Base-by-base conservation (phyloP, 306 rosid genomes). In the Trichosanthes truncata region DNA sequence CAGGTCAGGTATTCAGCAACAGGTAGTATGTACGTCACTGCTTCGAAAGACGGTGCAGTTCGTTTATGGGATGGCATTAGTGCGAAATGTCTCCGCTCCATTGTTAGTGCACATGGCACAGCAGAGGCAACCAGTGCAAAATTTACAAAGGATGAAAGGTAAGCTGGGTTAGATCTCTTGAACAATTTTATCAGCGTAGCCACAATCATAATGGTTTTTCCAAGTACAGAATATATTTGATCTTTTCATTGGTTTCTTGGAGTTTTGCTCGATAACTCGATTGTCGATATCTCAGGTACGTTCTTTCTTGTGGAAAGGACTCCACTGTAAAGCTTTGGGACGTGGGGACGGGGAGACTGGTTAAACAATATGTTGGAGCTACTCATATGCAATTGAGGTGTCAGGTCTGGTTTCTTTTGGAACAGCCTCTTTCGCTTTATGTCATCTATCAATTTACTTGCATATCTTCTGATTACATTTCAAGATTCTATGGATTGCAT, bases 251-350 rank as follows among this genome's bases (percentile, higher is more conserved):
- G 29, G 74, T 38, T 67, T 66, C 15, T 33, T 35, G 49, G 26
- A 66, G 48, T 38, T 66, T 4, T 38, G 26, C 11, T 69, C 35
- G 41, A 41, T 41, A 55, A 43, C 55, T 69, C 12, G 5, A 65
- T 56, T 41, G 74, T 78, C 31, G 15, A 65, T 49, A 82, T 82
- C 86, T 77, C 80, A 94, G 98, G 93, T 92, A 85, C 76, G 85
- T 94, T 83, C 96, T 94, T 52, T 89, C 98, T 33, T 89, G 90
- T n/a, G 97, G 98, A 57, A 94, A 94, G 87, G 98, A 94, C 81
- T 92, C 98, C 20, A 82, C 92, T 5, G 86, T 88, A 79, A 92
- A 92, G 81, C 96, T 94, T 65, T 92, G 97, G 97, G 97, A 94
- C 75, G 95, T 91, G n/a, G 87, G 92, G 63, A 87, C 92, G 76